phyloP scores from a whole-genome alignment of 352 stramenopile species.

The Phytophthora pluvialis region DNA sequence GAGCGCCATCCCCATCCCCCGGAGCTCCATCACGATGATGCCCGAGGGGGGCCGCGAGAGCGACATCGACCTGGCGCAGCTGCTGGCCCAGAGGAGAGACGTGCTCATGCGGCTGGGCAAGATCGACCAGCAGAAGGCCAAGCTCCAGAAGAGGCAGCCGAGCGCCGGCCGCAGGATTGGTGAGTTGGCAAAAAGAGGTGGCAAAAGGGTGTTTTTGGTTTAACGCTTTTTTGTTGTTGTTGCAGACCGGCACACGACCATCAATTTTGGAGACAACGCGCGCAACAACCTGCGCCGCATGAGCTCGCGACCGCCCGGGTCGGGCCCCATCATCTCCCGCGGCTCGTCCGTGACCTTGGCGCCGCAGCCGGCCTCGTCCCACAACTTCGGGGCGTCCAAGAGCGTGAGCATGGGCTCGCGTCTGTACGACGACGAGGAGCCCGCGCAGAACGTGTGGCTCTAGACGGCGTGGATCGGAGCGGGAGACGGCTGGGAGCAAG shows the following conservation, averaged over 20 bases:
- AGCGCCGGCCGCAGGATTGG: slow-evolving; percentile 45
- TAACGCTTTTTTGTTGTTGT: slow-evolving; percentile 6
- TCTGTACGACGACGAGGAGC: slow-evolving; percentile 72
- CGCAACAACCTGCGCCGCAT: slow-evolving; percentile 66
- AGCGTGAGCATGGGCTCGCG: slow-evolving; percentile 67
- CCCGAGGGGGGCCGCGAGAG: slow-evolving; percentile 62
- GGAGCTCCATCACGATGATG: slow-evolving; percentile 41
- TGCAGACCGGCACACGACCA: slow-evolving; percentile 45
- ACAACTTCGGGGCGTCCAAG: slow-evolving; percentile 65
- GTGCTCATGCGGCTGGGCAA: slow-evolving; percentile 75
- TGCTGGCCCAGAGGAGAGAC: slow-evolving; percentile 78
- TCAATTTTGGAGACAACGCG: slow-evolving; percentile 39
- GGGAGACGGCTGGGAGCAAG: slow-evolving; percentile 11
- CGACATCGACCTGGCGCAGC: slow-evolving; percentile 78
- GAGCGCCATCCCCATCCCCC: slow-evolving; percentile 53
- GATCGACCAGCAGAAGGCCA: slow-evolving; percentile 54
- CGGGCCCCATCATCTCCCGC: slow-evolving; percentile 54
- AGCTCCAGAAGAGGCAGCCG: slow-evolving; percentile 49
- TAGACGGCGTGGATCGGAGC: slow-evolving; percentile 40
- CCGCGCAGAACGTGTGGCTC: slow-evolving; percentile 77
- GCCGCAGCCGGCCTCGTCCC: slow-evolving; percentile 46
- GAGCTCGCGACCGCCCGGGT: slow-evolving; percentile 45
- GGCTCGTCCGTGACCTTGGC: slow-evolving; percentile 62
- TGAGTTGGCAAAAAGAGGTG: slow-evolving; percentile 34
- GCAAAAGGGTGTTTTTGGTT: neutral